Conservation (phyloP, 108 stramenopile species). For the Cylindrotheca fusiformis region DNA sequence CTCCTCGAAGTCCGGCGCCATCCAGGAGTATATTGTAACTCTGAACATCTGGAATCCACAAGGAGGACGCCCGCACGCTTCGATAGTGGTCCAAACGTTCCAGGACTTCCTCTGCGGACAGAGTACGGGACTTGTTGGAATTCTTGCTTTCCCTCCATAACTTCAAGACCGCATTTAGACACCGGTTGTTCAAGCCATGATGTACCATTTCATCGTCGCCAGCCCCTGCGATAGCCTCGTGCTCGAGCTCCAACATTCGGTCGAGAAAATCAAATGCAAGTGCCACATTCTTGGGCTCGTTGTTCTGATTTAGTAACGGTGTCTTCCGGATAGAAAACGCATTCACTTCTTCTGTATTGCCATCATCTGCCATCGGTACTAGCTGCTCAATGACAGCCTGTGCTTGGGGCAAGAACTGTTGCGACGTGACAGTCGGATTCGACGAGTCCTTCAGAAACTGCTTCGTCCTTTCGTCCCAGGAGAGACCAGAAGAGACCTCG, state of each 20-base stretch:
- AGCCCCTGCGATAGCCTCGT: background rate
- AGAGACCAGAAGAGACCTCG: background rate
- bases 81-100: conserved; percentile 23
- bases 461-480: background rate
- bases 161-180: conserved; percentile 19
- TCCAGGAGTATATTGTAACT: conserved; percentile 30
- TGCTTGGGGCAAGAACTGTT: background rate
- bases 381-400: background rate
- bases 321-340: background rate
- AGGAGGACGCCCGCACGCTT: background rate
- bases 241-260: conserved; percentile 8
- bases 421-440: background rate
- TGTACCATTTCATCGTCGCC: background rate
- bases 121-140: conserved; percentile 1
- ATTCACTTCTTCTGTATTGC: background rate
- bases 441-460: background rate
- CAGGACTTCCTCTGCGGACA: conserved; percentile 9
- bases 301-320: background rate
- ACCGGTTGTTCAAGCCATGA: background rate
- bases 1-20: conserved; percentile 12
- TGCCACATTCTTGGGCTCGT: background rate
- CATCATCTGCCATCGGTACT: background rate
- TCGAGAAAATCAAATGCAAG: conserved; percentile 18
- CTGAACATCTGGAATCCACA: conserved; percentile 20
- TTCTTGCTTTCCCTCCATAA: conserved; percentile 9